Evolutionary conservation across 805 yeast genomes (phyloP), one percentile per base, ranked within the genome.

Genomic region (Candida morakotiae): DNA sequence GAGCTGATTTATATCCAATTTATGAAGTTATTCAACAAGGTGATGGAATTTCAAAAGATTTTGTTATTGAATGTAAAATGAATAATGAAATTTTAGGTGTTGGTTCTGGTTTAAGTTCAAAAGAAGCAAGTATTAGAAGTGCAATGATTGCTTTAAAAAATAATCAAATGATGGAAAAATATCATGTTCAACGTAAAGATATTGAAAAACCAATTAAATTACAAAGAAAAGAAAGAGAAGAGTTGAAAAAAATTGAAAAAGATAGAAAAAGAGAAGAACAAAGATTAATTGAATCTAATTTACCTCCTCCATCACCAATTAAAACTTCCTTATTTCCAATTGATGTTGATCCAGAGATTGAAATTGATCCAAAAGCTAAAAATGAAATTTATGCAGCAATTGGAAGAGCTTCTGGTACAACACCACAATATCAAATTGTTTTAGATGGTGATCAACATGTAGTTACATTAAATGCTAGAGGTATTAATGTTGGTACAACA

Each of bases 101-200:
- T 3, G 98, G 96, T 4, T 63, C 59, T 5, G 98, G 86, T 2
- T 68, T 73, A 17, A 81, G 77, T 43, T 64, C 70, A 3, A 85
- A 83, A 55, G 81, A 78, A 20, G 98, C 97, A 0, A 93, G 96
- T 0, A 58, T 77, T 16, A 67, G 82, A 38, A 96, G 97, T 0
- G 98, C 98, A 0, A 82, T 81, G 80, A 65, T 69, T 35, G 96
- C 91, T 0, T 62, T 91, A 31, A 59, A 63, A 9, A 78, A 86
- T 44, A 73, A 72, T 29, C 64, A 63, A 0, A 40, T 77, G 21
- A 65, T 87, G 32, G 89, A 83, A 42, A 81, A 81, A 49, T 86
- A 75, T 53, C 76, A 78, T 10, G 67, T 55, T 30, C 57, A 56
- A 36, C 39, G 55, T 23, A 43, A 37, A 24, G 46, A 45, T 22